Evolutionary conservation across 192 early-diverging fungal species (phyloP).

Genomic region (Obelidium mucronatum): DNA sequence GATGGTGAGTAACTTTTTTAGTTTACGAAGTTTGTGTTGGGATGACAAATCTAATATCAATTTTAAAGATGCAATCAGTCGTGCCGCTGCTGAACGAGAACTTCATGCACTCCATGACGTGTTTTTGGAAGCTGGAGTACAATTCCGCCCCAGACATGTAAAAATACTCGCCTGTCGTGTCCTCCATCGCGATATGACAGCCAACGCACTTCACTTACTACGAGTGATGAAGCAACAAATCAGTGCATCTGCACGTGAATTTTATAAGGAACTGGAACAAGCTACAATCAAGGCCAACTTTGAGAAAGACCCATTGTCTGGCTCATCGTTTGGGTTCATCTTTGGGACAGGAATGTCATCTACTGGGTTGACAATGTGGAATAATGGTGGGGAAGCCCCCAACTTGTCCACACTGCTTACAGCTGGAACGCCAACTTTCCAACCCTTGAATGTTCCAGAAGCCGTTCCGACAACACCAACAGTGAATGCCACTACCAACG

Average conservation of each 20-base stretch:
- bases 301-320: background rate
- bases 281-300: background rate
- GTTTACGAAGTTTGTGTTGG: too few relatives aligned
- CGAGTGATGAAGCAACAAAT: conserved; percentile 48
- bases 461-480: background rate
- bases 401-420: background rate
- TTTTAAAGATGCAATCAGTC: conserved; percentile 50
- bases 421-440: background rate
- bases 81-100: conserved; percentile 58
- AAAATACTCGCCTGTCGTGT: conserved; percentile 63
- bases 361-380: background rate
- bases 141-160: conserved; percentile 57
- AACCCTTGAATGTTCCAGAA: conserved; percentile 1
- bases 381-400: background rate
- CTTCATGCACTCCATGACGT: conserved; percentile 54
- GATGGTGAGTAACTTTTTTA: conserved; percentile 41
- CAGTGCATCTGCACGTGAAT: background rate
- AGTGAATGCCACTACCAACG: background rate
- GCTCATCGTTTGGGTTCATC: conserved; percentile 12
- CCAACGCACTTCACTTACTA: conserved; percentile 56
- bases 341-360: conserved; percentile 19
- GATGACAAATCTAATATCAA: background rate
- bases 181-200: conserved; percentile 62
- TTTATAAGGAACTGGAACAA: background rate
- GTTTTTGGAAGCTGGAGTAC: conserved; percentile 53